Conservation (phyloP, 2,329 filamentous ascomycete genomes). For the Colletotrichum trifolii region DNA sequence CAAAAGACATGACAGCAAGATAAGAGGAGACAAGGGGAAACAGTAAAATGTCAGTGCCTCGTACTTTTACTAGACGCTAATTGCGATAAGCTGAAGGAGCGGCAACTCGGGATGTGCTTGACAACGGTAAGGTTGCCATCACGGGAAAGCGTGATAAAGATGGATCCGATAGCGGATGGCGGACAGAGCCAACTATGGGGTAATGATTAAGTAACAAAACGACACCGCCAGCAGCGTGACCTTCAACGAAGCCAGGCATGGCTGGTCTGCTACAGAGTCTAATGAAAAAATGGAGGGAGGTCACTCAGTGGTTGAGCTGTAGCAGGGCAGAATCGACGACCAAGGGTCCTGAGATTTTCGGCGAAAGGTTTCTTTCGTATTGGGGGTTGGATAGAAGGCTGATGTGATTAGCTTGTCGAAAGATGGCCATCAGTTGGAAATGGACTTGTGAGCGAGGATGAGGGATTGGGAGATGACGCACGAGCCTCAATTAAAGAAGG, state of each 20-base stretch:
- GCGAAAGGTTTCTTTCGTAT: too few relatives aligned
- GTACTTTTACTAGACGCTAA: constrained; percentile 5
- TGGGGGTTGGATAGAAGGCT: too few relatives aligned
- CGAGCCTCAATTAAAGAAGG: constrained; percentile 5
- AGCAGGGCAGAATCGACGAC: too few relatives aligned
- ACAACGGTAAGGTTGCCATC: constrained; percentile 2
- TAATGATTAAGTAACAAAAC: constrained; percentile 39
- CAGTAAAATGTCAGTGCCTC: background rate
- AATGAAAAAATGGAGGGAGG: too few relatives aligned
- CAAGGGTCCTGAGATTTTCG: too few relatives aligned
- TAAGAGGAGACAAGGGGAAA: background rate
- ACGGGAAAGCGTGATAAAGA: constrained; percentile 41
- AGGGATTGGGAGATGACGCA: constrained; percentile 33
- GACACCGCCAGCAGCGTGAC: constrained; percentile 27
- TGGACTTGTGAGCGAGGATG: constrained; percentile 18
- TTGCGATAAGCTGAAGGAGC: constrained; percentile 14
- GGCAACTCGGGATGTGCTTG: background rate
- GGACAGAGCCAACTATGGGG: constrained; percentile 34
- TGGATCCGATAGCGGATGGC: constrained; percentile 33
- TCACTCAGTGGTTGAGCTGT: too few relatives aligned
- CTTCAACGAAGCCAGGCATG: constrained; percentile 22
- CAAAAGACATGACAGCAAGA: constrained; percentile 5
- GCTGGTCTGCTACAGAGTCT: constrained; percentile 6
- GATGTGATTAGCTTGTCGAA: too few relatives aligned
- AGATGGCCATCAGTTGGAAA: constrained; percentile 15